Conservation (phyloP, 208 protist species). For the Histomonas meleagridis region DNA sequence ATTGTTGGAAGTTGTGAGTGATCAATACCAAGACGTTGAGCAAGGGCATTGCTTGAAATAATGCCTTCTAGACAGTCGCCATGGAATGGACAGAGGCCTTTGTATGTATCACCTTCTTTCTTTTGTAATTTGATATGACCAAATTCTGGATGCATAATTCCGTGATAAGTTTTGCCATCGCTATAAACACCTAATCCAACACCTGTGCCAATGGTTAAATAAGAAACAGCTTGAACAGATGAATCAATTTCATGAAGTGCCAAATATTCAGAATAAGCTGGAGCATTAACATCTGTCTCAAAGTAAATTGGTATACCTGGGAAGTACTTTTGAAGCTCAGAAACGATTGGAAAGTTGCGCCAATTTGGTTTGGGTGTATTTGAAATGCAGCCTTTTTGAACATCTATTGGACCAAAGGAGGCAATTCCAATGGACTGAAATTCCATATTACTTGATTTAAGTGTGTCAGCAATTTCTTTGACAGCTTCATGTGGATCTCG, state of each 20-base stretch:
- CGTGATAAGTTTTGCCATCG: slow-evolving; percentile 53
- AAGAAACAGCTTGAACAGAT: slow-evolving; percentile 49
- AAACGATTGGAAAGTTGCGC: neutral
- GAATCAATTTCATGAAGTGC: neutral
- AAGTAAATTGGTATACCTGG: neutral
- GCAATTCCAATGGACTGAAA: slow-evolving; percentile 54
- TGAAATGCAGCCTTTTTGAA: slow-evolving; percentile 36
- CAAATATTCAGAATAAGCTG: neutral
- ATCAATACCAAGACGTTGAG: slow-evolving; percentile 46
- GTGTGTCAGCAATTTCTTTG: neutral
- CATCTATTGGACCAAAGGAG: slow-evolving; percentile 57
- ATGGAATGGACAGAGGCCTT: slow-evolving; percentile 59
- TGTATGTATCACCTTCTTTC: slow-evolving; percentile 47
- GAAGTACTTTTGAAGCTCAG: neutral
- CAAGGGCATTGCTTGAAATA: slow-evolving; percentile 50
- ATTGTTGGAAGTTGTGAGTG: slow-evolving; percentile 36
- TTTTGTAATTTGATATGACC: slow-evolving; percentile 51
- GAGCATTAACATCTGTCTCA: slow-evolving; percentile 16
- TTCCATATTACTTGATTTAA: neutral
- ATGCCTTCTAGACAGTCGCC: slow-evolving; percentile 58
- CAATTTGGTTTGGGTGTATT: neutral
- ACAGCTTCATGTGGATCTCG: neutral
- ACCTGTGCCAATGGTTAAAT: slow-evolving; percentile 63
- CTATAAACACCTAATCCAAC: slow-evolving; percentile 56
- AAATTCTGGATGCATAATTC: slow-evolving; percentile 59